Conservation (phyloP, 2,329 filamentous ascomycete genomes). For the Neopestalotiopsis rosae region DNA sequence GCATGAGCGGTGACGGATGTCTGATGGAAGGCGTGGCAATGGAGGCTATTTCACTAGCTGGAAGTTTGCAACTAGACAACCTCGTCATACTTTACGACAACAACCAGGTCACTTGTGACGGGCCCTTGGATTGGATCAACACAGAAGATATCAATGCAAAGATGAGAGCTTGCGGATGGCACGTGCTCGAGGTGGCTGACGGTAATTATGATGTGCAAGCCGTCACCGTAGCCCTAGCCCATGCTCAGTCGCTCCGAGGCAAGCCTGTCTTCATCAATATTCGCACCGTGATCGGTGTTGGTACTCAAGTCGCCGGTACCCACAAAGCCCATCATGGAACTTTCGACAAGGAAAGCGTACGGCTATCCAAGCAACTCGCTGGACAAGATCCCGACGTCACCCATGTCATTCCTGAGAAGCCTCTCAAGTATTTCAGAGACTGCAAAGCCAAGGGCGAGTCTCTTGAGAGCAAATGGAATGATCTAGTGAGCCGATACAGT, state of each 20-base stretch:
- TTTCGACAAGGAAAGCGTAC: slow-evolving; percentile 57
- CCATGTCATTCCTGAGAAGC: slow-evolving; percentile 47
- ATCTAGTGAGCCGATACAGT: background rate
- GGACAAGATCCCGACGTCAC: slow-evolving; percentile 54
- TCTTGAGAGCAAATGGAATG: background rate
- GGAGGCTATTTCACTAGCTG: slow-evolving; percentile 59
- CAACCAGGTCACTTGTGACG: slow-evolving; percentile 63
- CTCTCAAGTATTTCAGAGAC: background rate
- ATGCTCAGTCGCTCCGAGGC: slow-evolving; percentile 42
- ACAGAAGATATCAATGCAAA: slow-evolving; percentile 60
- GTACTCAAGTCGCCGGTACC: slow-evolving; percentile 49
- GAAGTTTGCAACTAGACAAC: slow-evolving; percentile 56
- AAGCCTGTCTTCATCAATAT: slow-evolving; percentile 64
- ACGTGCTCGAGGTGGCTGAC: slow-evolving; percentile 56
- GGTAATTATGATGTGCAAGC: slow-evolving; percentile 52
- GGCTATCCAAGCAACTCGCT: slow-evolving; percentile 55
- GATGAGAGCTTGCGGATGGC: slow-evolving; percentile 58
- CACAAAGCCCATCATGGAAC: slow-evolving; percentile 62
- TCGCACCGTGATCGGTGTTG: slow-evolving; percentile 60
- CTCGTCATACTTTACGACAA: slow-evolving; percentile 62
- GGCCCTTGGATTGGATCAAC: slow-evolving; percentile 51
- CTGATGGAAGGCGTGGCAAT: slow-evolving; percentile 60
- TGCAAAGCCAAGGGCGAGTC: background rate
- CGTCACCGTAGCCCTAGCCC: slow-evolving; percentile 50
- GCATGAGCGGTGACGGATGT: slow-evolving; percentile 60